A percentile compares a stretch with the other conserved stretches of the same genome.
phyloP scores from a whole-genome alignment of 108 stramenopile genomes.

The Epithemia pelagica region DNA sequence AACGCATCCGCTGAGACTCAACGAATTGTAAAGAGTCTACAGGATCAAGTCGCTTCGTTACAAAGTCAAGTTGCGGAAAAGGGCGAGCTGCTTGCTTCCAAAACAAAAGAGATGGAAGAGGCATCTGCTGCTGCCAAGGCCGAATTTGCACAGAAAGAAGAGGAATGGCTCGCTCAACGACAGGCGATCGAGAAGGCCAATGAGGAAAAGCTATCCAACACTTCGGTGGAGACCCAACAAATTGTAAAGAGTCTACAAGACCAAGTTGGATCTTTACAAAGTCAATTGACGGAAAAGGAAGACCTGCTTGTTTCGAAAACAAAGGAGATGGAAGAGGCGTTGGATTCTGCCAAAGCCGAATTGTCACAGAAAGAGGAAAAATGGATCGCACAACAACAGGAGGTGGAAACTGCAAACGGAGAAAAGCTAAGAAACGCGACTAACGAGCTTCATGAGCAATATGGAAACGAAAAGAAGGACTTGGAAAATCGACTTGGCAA shows the following conservation, averaged over 20 bases:
- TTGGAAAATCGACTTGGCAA: background rate
- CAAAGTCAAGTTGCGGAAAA: constrained; percentile 11
- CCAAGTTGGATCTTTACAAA: background rate
- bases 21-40: background rate
- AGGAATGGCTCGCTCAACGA: background rate
- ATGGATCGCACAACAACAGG: constrained; percentile 6
- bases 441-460: background rate
- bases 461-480: background rate
- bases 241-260: constrained; percentile 27
- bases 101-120: constrained; percentile 3
- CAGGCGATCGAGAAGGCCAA: constrained; percentile 5
- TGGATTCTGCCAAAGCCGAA: constrained; percentile 17
- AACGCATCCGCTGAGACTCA: background rate
- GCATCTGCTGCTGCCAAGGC: background rate
- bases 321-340: constrained; percentile 9
- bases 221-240: background rate
- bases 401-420: constrained; percentile 18
- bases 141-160: constrained; percentile 4
- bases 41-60: background rate
- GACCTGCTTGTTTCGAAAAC: background rate
- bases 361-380: constrained; percentile 18
- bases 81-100: constrained; percentile 14
- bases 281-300: background rate
- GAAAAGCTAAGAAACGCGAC: background rate
- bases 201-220: background rate